Percentiles rank a stretch among this genome's conserved stretches.
phyloP scores from a whole-genome alignment of 768 basidiomycete genomes.

The Tricholoma terreum region DNA sequence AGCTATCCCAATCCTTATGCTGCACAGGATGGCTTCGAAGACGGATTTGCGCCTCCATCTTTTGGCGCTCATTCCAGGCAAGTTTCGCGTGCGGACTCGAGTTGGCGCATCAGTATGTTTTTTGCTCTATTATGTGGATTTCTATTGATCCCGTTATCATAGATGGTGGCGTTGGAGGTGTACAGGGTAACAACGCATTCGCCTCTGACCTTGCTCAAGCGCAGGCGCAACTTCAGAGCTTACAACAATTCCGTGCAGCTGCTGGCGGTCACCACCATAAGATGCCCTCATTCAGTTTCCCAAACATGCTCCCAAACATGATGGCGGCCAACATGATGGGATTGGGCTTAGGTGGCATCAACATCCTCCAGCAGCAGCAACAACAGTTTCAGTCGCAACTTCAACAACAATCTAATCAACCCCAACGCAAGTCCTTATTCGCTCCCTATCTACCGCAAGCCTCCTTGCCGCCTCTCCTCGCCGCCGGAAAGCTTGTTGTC shows the following conservation, averaged over 20 bases:
- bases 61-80: constrained; percentile 74
- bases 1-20: constrained; percentile 45
- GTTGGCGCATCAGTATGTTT: constrained; percentile 85
- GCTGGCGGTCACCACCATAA: constrained; percentile 93
- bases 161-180: constrained; percentile 77
- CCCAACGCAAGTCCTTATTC: constrained; percentile 96
- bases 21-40: constrained; percentile 71
- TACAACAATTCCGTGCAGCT: constrained; percentile 96
- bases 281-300: constrained; percentile 97
- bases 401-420: constrained; percentile 87
- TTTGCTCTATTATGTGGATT: neutral
- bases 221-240: constrained; percentile 92
- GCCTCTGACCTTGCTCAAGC: constrained; percentile 91
- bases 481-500: constrained; percentile 96
- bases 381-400: constrained; percentile 95
- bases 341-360: constrained; percentile 75
- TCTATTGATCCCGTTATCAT: constrained; percentile 10
- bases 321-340: constrained; percentile 98
- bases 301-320: constrained; percentile 97
- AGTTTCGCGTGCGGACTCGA: constrained; percentile 72
- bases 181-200: constrained; percentile 60
- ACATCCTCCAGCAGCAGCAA: constrained; percentile 88
- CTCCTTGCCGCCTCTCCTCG: constrained; percentile 91
- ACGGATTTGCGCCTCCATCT: constrained; percentile 66
- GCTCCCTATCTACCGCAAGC: constrained; percentile 98